Evolutionary conservation across 176 grass and related monocot species (phyloP), one percentile per base, ranked within the genome.

Genomic region (Carex cristatella): DNA sequence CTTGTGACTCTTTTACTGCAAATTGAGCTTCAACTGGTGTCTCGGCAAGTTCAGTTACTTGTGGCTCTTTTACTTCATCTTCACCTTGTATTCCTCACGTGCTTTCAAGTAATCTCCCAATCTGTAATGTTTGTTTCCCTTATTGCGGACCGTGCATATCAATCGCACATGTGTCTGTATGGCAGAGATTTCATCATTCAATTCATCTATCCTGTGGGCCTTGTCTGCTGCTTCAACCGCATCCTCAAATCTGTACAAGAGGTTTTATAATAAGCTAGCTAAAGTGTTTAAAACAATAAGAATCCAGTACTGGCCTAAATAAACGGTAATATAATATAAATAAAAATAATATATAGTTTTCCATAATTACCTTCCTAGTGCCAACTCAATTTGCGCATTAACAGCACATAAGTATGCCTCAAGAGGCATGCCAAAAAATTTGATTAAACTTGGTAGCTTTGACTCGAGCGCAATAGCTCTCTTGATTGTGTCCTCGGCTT

Each of bases 311-410:
- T 23, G 23, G 23, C 23, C 23, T 23, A 23, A 23, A 23, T 23
- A 23, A 23, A 23, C 23, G 23, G 23, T 23, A 23, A 23, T 23
- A 23, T 23, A 23, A 23, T 0, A 23, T 23, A 23, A 23, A 23
- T 23, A 23, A 23, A 23, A 23, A 23, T 23, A 23, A 23, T 23
- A 23, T 23, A 35, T 23, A 16, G 12, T 31, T 23, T 81, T 4
- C 28, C n/a, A 66, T 40, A 40, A 40, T 40, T 10, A 97, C 94
- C 92, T 94, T 90, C 92, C 92, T 23, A 94, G 67, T 83, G 90
- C 92, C 92, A 97, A 85, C 64, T 92, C 88, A 81, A 97, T 87
- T 87, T 91, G 92, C 4, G 94, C 92, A 83, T 85, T 86, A 30
- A 97, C 92, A 60, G 89, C 61, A 78, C 78, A 85, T 0, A 94